Conservation (phyloP, 306 rosid species). For the Albizia julibrissin region DNA sequence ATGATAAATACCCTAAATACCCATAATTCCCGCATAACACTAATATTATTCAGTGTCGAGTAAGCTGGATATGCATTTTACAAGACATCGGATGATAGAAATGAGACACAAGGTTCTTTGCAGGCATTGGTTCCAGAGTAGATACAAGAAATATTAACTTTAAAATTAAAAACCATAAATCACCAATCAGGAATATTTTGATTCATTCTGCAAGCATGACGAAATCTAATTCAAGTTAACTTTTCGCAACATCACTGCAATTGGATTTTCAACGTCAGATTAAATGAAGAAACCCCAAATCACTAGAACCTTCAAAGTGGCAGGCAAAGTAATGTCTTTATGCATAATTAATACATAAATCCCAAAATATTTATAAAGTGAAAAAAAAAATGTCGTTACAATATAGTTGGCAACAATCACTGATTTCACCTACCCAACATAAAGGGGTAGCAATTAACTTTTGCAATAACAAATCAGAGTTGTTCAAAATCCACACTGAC, state of each 20-base stretch:
- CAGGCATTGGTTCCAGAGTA: background rate
- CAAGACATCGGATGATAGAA: background rate
- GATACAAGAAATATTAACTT: background rate
- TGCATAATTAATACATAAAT: background rate
- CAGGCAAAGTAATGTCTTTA: background rate
- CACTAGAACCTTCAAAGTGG: conserved; percentile 1
- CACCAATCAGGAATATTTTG: background rate
- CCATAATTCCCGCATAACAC: background rate
- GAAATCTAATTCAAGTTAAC: background rate
- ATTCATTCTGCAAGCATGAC: background rate
- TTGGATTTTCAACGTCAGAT: background rate
- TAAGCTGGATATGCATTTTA: background rate
- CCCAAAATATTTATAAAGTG: background rate
- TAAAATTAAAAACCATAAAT: background rate
- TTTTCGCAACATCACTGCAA: background rate
- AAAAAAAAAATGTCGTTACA: background rate
- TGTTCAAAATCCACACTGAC: background rate
- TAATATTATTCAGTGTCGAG: background rate
- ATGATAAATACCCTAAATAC: background rate
- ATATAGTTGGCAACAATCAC: background rate
- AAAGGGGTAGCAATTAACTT: background rate
- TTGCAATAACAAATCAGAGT: background rate
- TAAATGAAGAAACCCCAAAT: background rate
- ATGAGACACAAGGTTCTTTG: background rate
- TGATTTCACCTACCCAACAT: background rate